phyloP scores from a whole-genome alignment of 129 eudicot species.

The Heracleum sosnowskyi region DNA sequence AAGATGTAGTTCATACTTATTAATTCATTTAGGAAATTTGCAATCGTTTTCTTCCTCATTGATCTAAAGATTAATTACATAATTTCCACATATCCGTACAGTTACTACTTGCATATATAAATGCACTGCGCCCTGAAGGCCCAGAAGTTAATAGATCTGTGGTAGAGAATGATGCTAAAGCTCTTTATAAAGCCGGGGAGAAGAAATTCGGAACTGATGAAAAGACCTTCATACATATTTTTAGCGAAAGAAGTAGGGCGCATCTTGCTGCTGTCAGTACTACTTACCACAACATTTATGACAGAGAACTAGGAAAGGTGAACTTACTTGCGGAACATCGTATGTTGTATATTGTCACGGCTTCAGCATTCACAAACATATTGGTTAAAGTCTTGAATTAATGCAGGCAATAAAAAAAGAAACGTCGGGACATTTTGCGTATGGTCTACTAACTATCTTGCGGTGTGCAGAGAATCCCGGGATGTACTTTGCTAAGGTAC shows the following conservation, averaged over 20 bases:
- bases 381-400: background rate
- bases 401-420: slow-evolving; percentile 74
- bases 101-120: slow-evolving; percentile 71
- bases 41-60: too few relatives aligned
- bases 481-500: slow-evolving; percentile 84
- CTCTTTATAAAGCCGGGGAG: slow-evolving; percentile 83
- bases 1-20: too few relatives aligned
- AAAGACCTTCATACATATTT: slow-evolving; percentile 52
- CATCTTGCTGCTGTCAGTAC: slow-evolving; percentile 65
- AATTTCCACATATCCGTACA: slow-evolving; percentile 10
- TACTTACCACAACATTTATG: slow-evolving; percentile 57
- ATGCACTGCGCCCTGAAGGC: slow-evolving; percentile 64
- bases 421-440: slow-evolving; percentile 79
- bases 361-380: background rate
- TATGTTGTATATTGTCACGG: slow-evolving; percentile 12
- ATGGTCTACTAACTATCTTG: slow-evolving; percentile 37
- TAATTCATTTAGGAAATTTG: background rate
- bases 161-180: slow-evolving; percentile 71
- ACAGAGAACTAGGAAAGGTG: slow-evolving; percentile 62
- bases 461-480: slow-evolving; percentile 78
- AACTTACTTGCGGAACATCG: background rate
- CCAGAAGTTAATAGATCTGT: slow-evolving; percentile 58
- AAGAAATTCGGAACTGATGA: slow-evolving; percentile 85
- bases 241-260: slow-evolving; percentile 63
- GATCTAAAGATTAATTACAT: background rate